Conservation (phyloP, 176 grass and related monocot species). For the Dactylis glomerata region DNA sequence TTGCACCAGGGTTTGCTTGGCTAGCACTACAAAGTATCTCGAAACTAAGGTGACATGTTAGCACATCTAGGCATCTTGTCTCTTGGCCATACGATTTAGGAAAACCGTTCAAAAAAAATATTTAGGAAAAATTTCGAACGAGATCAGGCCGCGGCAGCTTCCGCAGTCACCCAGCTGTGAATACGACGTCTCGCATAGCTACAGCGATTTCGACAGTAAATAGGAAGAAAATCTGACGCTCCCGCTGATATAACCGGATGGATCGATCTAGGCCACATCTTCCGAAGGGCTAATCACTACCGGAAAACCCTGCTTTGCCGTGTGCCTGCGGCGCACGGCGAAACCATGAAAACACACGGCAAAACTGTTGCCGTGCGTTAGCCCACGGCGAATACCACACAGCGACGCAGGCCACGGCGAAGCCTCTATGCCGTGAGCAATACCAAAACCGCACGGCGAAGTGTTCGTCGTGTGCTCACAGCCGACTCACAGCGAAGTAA, state of each 20-base stretch:
- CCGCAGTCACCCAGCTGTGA: neutral
- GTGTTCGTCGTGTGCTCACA: too few relatives aligned
- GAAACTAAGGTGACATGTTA: neutral
- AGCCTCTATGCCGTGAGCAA: too few relatives aligned
- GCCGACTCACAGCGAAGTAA: too few relatives aligned
- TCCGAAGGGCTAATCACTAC: neutral
- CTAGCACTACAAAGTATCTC: neutral
- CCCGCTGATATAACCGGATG: neutral
- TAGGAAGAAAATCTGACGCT: neutral
- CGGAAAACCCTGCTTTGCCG: too few relatives aligned
- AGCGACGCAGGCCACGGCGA: too few relatives aligned
- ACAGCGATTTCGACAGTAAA: neutral
- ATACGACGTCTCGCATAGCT: neutral
- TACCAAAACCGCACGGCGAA: too few relatives aligned
- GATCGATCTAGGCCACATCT: neutral
- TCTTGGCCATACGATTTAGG: neutral
- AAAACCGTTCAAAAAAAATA: too few relatives aligned
- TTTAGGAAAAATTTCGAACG: neutral
- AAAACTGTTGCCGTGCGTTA: too few relatives aligned
- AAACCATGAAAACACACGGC: too few relatives aligned
- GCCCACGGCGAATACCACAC: too few relatives aligned
- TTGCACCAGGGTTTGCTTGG: too few relatives aligned
- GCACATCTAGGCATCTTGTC: neutral
- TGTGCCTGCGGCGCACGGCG: too few relatives aligned
- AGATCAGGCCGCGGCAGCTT: neutral